Percentiles rank a stretch among this genome's conserved stretches.
These are phyloP conservation scores for Rhodomyrtus psidioides DNA, from an alignment of 441 rosid genomes.

Conservation along the genomic window DNA sequence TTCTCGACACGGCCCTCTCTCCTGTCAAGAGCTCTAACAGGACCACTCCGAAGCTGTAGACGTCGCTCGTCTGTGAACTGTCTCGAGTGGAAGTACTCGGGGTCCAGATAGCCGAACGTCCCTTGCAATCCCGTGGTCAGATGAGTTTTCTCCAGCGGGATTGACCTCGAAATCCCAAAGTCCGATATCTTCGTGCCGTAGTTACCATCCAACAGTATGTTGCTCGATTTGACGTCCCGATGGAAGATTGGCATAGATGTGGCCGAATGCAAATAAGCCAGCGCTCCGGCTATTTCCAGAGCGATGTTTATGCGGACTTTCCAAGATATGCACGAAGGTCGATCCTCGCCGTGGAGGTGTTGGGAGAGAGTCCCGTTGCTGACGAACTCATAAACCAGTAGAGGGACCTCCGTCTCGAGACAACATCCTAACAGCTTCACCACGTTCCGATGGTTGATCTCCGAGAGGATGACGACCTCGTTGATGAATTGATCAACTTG, in stretches of 20 bases:
- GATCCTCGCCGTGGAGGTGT: not conserved
- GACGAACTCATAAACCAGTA: conserved; percentile 9
- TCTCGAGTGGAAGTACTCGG: conserved; percentile 5
- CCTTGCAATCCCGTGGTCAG: conserved; percentile 10
- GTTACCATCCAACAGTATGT: conserved; percentile 12
- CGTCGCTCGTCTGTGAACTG: conserved; percentile 8
- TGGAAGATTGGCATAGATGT: conserved; percentile 7
- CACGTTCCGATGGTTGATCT: conserved; percentile 16
- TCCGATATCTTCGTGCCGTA: conserved; percentile 1
- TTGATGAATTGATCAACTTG: conserved; percentile 11
- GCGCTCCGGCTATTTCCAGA: conserved; percentile 5
- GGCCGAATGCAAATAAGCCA: conserved; percentile 4
- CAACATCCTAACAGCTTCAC: conserved; percentile 11
- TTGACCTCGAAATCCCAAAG: conserved; percentile 7
- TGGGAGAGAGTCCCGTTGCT: conserved; percentile 6
- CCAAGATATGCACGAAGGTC: conserved; percentile 1
- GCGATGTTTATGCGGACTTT: not conserved
- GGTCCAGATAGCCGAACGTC: conserved; percentile 18
- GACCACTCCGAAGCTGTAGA: conserved; percentile 1
- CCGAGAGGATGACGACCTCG: conserved; percentile 10
- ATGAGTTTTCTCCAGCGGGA: conserved; percentile 8
- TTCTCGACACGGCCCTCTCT: conserved; percentile 10
- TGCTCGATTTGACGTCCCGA: conserved; percentile 12
- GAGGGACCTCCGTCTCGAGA: conserved; percentile 4
- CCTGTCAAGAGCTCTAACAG: conserved; percentile 6